Evolutionary conservation across 441 rosid genomes (phyloP).

Genomic region (Arabidopsis hybrid): DNA sequence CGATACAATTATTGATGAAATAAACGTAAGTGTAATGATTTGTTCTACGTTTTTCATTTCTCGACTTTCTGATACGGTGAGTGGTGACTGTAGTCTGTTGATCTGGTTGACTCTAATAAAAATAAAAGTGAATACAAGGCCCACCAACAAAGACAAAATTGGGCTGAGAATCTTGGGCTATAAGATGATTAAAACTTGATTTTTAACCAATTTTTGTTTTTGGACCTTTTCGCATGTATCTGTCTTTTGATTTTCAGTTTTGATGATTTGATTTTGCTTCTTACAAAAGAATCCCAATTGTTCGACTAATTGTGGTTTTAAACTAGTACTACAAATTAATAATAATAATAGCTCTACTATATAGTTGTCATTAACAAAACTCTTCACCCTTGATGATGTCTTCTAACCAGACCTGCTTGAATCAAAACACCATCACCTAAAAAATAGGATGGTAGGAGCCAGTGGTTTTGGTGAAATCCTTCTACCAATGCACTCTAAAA

Average conservation of each 20-base stretch:
- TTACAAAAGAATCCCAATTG: no score
- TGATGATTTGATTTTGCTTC: no score
- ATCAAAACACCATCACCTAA: neutral
- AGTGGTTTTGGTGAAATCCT: neutral
- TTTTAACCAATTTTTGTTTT: no score
- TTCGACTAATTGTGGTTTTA: neutral
- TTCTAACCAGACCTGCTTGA: neutral
- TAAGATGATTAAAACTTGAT: no score
- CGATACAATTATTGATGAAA: conserved; percentile 14
- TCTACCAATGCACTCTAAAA: neutral
- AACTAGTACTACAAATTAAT: neutral
- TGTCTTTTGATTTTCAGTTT: no score
- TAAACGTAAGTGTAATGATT: conserved; percentile 12
- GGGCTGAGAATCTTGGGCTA: no score
- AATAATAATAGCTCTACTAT: no score
- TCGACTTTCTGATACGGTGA: neutral
- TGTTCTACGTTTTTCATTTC: conserved; percentile 5
- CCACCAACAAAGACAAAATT: no score
- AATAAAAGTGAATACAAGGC: no score
- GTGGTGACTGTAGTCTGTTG: no score
- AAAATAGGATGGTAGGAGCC: neutral
- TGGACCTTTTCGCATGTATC: no score
- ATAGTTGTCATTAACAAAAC: neutral
- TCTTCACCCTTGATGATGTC: neutral
- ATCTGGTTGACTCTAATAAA: no score